Base-by-base conservation (phyloP, 2,329 filamentous ascomycete species). In the Amesomyces nigricolor region DNA sequence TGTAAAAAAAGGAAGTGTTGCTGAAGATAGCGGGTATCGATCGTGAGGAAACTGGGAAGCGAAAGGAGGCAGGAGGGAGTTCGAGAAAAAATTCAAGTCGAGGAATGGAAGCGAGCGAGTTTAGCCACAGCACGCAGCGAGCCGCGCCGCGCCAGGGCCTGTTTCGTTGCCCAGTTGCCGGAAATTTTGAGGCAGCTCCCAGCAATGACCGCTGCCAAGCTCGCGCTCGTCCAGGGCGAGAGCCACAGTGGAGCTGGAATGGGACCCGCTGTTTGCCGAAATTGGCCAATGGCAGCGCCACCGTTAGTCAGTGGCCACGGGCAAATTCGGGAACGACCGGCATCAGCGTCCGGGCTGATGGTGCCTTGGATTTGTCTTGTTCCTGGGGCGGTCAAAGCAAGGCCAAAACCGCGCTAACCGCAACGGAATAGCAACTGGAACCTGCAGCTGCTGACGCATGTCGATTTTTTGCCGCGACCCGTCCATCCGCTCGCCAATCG, bases 271-370 rank as follows among this genome's bases (percentile, higher is more conserved):
- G 11, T 30, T 47, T 45, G n/a, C 16, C 9, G 4, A 5, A 2
- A 16, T 9, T 13, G 44, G 29, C 63, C 62, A 65, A 65, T 63
- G 53, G 61, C 1, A 8, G 2, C n/a, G 4, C 9, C 8, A 47
- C 19, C 39, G 57, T 63, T 65, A 56, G 61, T 65, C 59, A 65
- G 52, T 57, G 45, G 11, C 17, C 14, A 45, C 61, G 62, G 62
- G 59, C 55, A 56, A 61, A 61, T 32, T 62, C 63, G 63, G 63
- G 63, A 65, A 54, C 60, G 53, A 56, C 53, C 57, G 48, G 47
- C 47, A 50, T 46, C 29, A 39, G 40, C 52, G 26, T 47, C 56
- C 44, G 50, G 35, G 16, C 3, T 11, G 10, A 10, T 48, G 39
- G 37, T 56, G 56, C 47, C 46, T 30, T 53, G 54, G 26, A 51